Conservation (phyloP, 2,329 filamentous ascomycete genomes). For the Clarireedia homoeocarpa region DNA sequence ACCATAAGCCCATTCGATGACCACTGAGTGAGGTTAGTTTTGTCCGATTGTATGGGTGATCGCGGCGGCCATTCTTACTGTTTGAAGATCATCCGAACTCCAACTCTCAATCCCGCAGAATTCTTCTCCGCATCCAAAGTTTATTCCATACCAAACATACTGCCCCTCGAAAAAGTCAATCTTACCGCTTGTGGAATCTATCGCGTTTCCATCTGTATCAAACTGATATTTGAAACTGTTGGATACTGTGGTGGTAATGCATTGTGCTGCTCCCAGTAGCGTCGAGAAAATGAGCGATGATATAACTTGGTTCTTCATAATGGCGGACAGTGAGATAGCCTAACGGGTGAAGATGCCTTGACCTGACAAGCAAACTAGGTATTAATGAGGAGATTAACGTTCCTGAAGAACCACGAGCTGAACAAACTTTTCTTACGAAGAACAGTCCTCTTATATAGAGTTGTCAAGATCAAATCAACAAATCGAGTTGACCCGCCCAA, state of each 20-base stretch:
- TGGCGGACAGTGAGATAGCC: neutral
- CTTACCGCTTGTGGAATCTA: constrained; percentile 21
- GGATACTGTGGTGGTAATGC: neutral
- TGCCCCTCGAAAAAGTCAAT: constrained; percentile 19
- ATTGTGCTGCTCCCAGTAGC: neutral
- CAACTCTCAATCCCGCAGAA: constrained; percentile 20
- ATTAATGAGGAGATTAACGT: neutral
- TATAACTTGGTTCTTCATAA: neutral
- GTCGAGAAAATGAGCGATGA: neutral
- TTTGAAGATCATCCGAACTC: constrained; percentile 2
- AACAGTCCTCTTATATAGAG: no score
- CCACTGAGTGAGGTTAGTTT: neutral
- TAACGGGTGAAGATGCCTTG: no score
- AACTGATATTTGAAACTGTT: constrained; percentile 12
- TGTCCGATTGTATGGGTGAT: neutral
- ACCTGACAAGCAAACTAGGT: neutral
- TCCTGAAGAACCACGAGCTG: no score
- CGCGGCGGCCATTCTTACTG: neutral
- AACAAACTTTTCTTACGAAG: no score
- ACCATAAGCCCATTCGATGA: constrained; percentile 2
- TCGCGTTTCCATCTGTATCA: constrained; percentile 21
- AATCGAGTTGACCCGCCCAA: no score
- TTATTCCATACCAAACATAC: constrained; percentile 21
- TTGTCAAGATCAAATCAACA: no score
- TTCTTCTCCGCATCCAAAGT: constrained; percentile 13